Evolutionary conservation across 2,329 filamentous ascomycete genomes (phyloP).

Genomic region (Colletotrichum shisoi): DNA sequence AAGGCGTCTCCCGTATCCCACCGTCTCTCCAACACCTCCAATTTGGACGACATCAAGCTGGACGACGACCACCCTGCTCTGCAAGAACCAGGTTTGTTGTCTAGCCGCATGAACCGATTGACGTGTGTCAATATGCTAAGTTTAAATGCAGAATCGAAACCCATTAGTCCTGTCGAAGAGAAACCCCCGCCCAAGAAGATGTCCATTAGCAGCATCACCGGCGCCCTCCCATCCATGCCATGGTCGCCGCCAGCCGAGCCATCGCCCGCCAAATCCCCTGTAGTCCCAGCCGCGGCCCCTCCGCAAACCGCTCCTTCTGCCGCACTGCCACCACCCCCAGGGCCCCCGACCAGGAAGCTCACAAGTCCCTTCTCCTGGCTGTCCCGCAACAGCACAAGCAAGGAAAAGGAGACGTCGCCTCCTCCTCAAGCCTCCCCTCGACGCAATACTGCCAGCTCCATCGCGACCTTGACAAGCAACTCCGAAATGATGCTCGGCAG

Average conservation of each 20-base stretch:
- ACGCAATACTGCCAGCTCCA: constrained; percentile 81
- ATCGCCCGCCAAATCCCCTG: constrained; percentile 57
- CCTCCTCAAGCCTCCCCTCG: constrained; percentile 57
- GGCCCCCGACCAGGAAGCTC: constrained; percentile 70
- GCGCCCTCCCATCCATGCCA: constrained; percentile 74
- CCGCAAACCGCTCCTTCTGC: constrained; percentile 44
- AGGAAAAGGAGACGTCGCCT: constrained; percentile 64
- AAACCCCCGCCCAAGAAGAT: constrained; percentile 63
- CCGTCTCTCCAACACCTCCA: constrained; percentile 57
- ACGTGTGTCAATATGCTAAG: constrained; percentile 35
- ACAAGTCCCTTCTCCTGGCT: constrained; percentile 90
- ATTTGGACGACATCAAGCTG: constrained; percentile 71
- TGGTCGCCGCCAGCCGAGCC: constrained; percentile 69
- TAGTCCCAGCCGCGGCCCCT: constrained; percentile 47
- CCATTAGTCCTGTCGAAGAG: constrained; percentile 47
- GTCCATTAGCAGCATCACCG: constrained; percentile 75
- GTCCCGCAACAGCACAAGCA: constrained; percentile 70
- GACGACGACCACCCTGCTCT: constrained; percentile 62
- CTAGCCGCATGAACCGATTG: constrained; percentile 37
- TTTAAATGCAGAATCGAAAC: constrained; percentile 39
- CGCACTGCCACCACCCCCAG: constrained; percentile 47
- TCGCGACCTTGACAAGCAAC: constrained; percentile 80
- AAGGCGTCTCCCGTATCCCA: constrained; percentile 53
- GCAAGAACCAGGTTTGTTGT: constrained; percentile 47
- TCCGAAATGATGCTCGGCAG: constrained; percentile 79